Percentiles rank a stretch among this genome's conserved stretches.
These are phyloP conservation scores for Jatropha podagrica DNA, from an alignment of 441 rosid genomes.

Conservation along the genomic window DNA sequence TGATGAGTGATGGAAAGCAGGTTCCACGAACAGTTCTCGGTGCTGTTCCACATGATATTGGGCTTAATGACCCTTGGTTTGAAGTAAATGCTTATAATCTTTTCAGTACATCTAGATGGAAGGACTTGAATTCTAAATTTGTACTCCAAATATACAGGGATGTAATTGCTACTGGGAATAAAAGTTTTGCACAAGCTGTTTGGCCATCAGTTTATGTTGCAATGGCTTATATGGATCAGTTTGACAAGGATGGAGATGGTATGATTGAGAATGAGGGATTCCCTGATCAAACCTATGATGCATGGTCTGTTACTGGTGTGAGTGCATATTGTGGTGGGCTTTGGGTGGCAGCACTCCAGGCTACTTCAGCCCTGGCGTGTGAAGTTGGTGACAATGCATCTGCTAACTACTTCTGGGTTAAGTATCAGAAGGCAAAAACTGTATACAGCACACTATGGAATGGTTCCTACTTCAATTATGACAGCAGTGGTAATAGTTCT, in stretches of 20 bases:
- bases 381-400: slow-evolving; percentile 66
- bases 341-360: slow-evolving; percentile 92
- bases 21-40: slow-evolving; percentile 71
- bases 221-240: slow-evolving; percentile 87
- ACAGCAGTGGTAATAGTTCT: slow-evolving; percentile 52
- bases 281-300: slow-evolving; percentile 97
- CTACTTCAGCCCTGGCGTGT: slow-evolving; percentile 75
- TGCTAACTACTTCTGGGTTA: slow-evolving; percentile 65
- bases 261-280: slow-evolving; percentile 93
- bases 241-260: slow-evolving; percentile 89
- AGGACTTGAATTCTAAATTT: slow-evolving; percentile 85
- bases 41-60: slow-evolving; percentile 87
- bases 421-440: slow-evolving; percentile 70
- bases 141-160: slow-evolving; percentile 91
- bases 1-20: slow-evolving; percentile 58
- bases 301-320: slow-evolving; percentile 81
- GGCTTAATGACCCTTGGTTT: slow-evolving; percentile 73
- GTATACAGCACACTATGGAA: slow-evolving; percentile 78
- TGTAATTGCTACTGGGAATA: slow-evolving; percentile 82
- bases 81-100: slow-evolving; percentile 73
- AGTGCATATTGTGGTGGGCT: slow-evolving; percentile 93
- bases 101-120: slow-evolving; percentile 69
- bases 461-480: slow-evolving; percentile 86
- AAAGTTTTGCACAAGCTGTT: slow-evolving; percentile 64
- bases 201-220: slow-evolving; percentile 93